Conservation (phyloP, 139 green algal species). For the Chlamydomonas asymmetrica region DNA sequence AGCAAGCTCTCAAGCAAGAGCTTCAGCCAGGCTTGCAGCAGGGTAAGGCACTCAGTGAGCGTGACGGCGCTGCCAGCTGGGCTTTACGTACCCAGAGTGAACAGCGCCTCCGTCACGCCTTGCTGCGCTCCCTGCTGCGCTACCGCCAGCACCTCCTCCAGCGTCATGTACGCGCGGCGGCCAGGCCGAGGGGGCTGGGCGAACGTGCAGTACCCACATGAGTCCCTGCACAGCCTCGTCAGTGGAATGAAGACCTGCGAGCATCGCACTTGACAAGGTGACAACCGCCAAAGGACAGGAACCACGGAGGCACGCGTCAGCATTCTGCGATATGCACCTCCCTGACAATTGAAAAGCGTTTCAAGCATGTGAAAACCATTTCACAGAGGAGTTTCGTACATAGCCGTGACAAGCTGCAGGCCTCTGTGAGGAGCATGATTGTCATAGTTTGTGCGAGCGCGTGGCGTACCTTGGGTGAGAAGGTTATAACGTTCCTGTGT, state of each 20-base stretch:
- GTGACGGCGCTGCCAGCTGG: no score
- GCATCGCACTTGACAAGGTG: neutral
- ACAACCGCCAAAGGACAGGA: neutral
- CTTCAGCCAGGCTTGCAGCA: neutral
- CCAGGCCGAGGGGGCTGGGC: constrained; percentile 46
- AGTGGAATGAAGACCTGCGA: constrained; percentile 88
- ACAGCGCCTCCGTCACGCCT: constrained; percentile 85
- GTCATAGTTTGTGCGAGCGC: neutral
- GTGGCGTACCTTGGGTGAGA: constrained; percentile 75
- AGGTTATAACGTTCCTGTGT: constrained; percentile 60
- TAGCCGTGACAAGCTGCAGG: no score
- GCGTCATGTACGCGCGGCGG: constrained; percentile 53
- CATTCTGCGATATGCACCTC: neutral
- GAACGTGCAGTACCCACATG: constrained; percentile 92
- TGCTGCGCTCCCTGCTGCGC: constrained; percentile 54
- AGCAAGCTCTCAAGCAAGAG: no score
- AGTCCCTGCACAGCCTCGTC: constrained; percentile 75
- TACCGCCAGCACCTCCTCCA: constrained; percentile 77
- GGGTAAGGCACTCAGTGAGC: constrained; percentile 2
- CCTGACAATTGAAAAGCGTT: neutral
- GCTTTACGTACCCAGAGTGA: constrained; percentile 86
- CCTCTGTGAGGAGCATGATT: no score
- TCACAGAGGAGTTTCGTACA: neutral
- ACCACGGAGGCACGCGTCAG: neutral
- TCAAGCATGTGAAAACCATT: neutral